Evolutionary conservation across 139 green algal species (phyloP).

Genomic region (Yamagishiella unicocca): DNA sequence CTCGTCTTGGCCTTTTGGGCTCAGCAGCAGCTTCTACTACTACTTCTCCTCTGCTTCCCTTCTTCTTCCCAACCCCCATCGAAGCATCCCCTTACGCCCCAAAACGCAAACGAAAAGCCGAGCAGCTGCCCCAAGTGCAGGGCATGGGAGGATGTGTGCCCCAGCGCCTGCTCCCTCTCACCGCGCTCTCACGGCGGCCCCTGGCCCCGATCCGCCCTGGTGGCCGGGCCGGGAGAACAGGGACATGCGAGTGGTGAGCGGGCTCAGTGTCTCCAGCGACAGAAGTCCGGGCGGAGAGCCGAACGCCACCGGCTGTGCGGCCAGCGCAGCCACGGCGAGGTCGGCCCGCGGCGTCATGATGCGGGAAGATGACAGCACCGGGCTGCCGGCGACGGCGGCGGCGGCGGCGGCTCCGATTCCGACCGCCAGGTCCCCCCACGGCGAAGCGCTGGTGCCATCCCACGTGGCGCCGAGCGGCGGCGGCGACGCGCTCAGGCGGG

Average conservation of each 20-base stretch:
- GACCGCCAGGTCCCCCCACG: no score
- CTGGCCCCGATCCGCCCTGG: background rate
- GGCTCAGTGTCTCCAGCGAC: background rate
- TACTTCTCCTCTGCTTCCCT: no score
- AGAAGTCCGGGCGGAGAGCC: background rate
- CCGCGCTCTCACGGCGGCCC: background rate
- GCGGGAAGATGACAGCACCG: background rate
- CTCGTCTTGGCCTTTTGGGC: no score
- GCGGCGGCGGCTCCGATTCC: background rate
- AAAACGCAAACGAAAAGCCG: no score
- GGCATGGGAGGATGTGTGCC: no score
- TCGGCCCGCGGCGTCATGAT: background rate
- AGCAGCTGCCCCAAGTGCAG: no score
- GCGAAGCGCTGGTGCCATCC: no score
- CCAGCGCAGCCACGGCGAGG: background rate
- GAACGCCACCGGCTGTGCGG: background rate
- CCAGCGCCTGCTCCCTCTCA: no score
- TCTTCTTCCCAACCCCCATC: no score
- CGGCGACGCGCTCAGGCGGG: background rate
- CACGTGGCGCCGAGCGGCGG: no score
- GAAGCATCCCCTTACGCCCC: no score
- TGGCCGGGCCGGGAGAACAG: slow-evolving; percentile 10
- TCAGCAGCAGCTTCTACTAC: no score
- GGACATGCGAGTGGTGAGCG: background rate
- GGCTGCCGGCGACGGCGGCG: background rate